A percentile compares a stretch with the other conserved stretches of the same genome.
phyloP scores from a whole-genome alignment of 1,139 yeast species.

The Hemisphaericaspora subhashii region DNA sequence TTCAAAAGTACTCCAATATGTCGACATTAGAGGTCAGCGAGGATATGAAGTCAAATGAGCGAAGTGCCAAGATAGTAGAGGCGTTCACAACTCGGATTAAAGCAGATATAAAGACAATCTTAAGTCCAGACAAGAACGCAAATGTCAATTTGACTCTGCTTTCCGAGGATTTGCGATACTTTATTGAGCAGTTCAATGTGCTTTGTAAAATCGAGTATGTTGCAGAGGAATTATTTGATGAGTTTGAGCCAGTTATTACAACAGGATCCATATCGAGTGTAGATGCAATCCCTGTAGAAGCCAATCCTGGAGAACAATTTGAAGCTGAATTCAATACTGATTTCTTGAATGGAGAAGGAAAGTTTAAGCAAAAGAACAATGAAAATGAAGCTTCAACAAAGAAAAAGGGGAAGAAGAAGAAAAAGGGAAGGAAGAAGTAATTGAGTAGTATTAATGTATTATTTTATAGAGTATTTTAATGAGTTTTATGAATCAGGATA shows the following conservation, averaged over 20 bases:
- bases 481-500: background rate
- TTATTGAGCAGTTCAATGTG: constrained; percentile 29
- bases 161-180: constrained; percentile 23
- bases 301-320: constrained; percentile 6
- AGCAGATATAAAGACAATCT: constrained; percentile 13
- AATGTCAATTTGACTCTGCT: constrained; percentile 10
- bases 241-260: constrained; percentile 25
- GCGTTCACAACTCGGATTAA: constrained; percentile 18
- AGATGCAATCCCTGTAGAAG: constrained; percentile 1
- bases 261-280: constrained; percentile 17
- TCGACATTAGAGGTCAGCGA: constrained; percentile 16
- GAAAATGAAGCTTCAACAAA: constrained; percentile 12
- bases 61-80: constrained; percentile 13
- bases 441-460: background rate
- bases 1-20: constrained; percentile 15
- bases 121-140: constrained; percentile 3
- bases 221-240: constrained; percentile 29
- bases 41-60: constrained; percentile 19
- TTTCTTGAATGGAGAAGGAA: constrained; percentile 28
- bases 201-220: constrained; percentile 32
- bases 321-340: constrained; percentile 26
- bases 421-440: constrained; percentile 26
- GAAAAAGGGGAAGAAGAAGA: constrained; percentile 25
- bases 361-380: constrained; percentile 11
- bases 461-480: constrained; percentile 1